Evolutionary conservation across 441 rosid genomes (phyloP).

Genomic region (Brassica balearica): DNA sequence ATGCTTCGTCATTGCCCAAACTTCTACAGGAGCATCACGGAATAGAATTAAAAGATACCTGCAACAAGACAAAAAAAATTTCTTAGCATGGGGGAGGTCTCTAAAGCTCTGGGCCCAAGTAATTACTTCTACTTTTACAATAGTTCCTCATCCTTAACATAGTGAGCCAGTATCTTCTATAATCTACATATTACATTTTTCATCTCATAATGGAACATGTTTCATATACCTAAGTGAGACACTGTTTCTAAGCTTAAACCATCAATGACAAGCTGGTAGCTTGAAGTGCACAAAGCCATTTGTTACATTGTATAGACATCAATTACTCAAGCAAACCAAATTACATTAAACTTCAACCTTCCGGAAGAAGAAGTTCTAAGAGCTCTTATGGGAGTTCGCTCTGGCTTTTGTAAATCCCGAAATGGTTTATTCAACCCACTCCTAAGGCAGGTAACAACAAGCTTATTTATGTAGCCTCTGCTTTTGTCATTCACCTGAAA

Average conservation of each 20-base stretch:
- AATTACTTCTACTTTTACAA: conserved; percentile 24
- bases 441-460: conserved; percentile 91
- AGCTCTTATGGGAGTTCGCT: conserved; percentile 94
- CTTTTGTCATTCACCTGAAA: conserved; percentile 87
- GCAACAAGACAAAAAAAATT: conserved; percentile 32
- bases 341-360: conserved; percentile 59
- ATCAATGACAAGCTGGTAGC: conserved; percentile 22
- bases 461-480: conserved; percentile 91
- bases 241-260: conserved; percentile 28
- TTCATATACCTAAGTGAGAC: conserved; percentile 1
- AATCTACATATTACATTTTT: conserved; percentile 16
- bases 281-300: conserved; percentile 19
- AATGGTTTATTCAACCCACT: conserved; percentile 93
- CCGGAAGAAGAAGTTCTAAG: conserved; percentile 95
- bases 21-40: conserved; percentile 99
- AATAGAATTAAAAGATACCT: conserved; percentile 97
- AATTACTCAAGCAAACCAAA: background rate
- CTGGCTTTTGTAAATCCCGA: conserved; percentile 95
- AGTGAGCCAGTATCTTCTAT: conserved; percentile 28
- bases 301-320: conserved; percentile 28
- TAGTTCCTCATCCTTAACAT: conserved; percentile 24
- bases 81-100: conserved; percentile 12
- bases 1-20: conserved; percentile 97
- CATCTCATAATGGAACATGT: conserved; percentile 14
- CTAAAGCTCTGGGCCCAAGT: conserved; percentile 20